Evolutionary conservation across 768 basidiomycete species (phyloP), one percentile per base, ranked within the genome.

Genomic region (Tricholoma bakamatsutake): DNA sequence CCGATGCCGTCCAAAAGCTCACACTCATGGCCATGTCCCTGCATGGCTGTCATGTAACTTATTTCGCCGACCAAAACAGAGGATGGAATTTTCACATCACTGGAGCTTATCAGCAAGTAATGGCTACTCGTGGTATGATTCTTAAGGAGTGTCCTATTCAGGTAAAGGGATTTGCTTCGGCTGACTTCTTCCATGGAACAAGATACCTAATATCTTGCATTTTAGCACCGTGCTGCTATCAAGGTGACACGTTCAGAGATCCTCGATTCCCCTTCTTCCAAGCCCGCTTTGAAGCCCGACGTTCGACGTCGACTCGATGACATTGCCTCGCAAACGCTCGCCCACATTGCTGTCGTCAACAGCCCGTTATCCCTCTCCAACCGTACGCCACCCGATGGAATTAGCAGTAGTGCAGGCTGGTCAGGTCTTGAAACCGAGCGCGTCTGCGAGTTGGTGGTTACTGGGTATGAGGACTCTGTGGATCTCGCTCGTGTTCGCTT

Each of bases 291-390:
- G 64, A 95, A 94, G 69, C 75, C 83, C 0, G 87, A 91, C 60
- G 90, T 95, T 34, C 82, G 88, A 52, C 82, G 83, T 50, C 83
- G 87, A 54, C 81, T 98, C n/a, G 93, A 97, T 69, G 92, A 96
- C 66, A 91, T 98, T 66, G 95, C 94, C 28, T 85, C 87, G 2
- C 88, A 92, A 66, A 95, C 93, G n/a, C 76, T 84, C 57, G 93
- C 95, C 8, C 91, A 94, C 68, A 93, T 98, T 66, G 88, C 93
- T 24, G 93, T 98, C 61, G 88, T 96, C 65, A 95, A 96, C 62
- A 87, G 89, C 55, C 85, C 87, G 47, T 77, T 84, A 55, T 78
- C 87, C 13, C 78, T 89, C 34, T 86, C 87, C 21, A 88, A 82
- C 61, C 81, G 88, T 50, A 88, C 85, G 0, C 82, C 89, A 13